A percentile compares a stretch with the other conserved stretches of the same genome.
phyloP scores from a whole-genome alignment of 305 asterid genomes.

The Euphrasia arctica region DNA sequence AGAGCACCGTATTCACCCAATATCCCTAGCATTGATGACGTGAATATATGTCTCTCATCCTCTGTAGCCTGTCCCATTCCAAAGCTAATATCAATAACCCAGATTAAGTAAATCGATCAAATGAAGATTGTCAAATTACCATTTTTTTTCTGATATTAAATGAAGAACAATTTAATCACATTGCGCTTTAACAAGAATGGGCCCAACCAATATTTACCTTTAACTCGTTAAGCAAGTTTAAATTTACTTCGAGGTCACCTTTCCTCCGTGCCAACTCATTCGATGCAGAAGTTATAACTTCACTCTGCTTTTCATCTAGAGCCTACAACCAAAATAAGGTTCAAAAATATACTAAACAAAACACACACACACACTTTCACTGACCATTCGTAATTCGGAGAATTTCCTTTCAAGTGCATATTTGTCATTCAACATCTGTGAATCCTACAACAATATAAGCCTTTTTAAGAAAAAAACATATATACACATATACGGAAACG shows the following conservation, averaged over 20 bases:
- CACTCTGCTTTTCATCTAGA: constrained; percentile 89
- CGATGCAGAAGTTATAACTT: constrained; percentile 79
- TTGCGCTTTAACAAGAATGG: not conserved
- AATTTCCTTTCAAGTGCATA: constrained; percentile 72
- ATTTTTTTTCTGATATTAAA: not conserved
- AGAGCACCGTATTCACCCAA: constrained; percentile 84
- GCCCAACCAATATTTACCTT: constrained; percentile 53
- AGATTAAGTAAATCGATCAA: not conserved
- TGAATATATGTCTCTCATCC: constrained; percentile 77
- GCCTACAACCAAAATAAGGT: constrained; percentile 44
- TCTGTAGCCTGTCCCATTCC: constrained; percentile 56
- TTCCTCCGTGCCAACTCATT: constrained; percentile 84
- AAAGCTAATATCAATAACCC: constrained; percentile 29
- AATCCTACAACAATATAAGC: constrained; percentile 53
- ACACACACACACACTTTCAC: not conserved
- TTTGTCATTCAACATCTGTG: constrained; percentile 79
- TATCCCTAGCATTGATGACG: constrained; percentile 72
- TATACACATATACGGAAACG: not conserved
- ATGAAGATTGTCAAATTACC: no score
- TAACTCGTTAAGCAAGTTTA: constrained; percentile 79
- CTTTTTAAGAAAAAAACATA: not conserved
- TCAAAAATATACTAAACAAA: not conserved
- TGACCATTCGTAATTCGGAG: constrained; percentile 82
- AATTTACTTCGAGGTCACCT: constrained; percentile 90
- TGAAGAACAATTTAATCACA: constrained; percentile 13